Evolutionary conservation across 108 stramenopile genomes (phyloP).

Genomic region (Fistulifera pelliculosa): DNA sequence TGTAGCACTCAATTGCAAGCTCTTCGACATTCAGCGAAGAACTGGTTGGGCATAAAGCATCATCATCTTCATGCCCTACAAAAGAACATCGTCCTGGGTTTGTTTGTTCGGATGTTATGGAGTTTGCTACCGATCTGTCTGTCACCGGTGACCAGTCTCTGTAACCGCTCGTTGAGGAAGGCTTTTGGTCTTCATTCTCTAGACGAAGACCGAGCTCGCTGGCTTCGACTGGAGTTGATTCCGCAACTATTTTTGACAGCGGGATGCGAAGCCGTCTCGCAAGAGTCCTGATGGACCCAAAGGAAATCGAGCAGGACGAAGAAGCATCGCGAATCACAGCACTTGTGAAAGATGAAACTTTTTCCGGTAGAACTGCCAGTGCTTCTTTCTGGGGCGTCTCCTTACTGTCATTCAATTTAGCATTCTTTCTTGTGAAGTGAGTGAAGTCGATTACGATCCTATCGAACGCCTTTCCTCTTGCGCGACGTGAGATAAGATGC

Average conservation of each 20-base stretch:
- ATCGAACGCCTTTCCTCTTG: constrained; percentile 74
- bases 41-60: constrained; percentile 2
- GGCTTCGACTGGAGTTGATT: constrained; percentile 25
- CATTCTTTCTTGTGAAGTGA: constrained; percentile 32
- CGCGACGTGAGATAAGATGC: constrained; percentile 44
- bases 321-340: constrained; percentile 11
- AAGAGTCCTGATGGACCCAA: constrained; percentile 53
- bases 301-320: constrained; percentile 41
- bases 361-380: background rate
- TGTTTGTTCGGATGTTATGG: constrained; percentile 28
- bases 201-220: constrained; percentile 43
- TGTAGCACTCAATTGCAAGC: constrained; percentile 71
- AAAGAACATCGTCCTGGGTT: constrained; percentile 53
- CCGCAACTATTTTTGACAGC: constrained; percentile 29
- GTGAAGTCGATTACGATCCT: constrained; percentile 59
- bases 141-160: constrained; percentile 61
- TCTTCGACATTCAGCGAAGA: constrained; percentile 74
- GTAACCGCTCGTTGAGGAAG: constrained; percentile 20
- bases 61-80: constrained; percentile 62
- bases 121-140: constrained; percentile 62
- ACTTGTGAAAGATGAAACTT: constrained; percentile 3
- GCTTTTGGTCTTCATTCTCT: background rate
- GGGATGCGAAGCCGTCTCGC: constrained; percentile 56
- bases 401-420: constrained; percentile 15
- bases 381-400: background rate